These are phyloP conservation scores for Syncephalis plumigaleata DNA, from an alignment of 371 early-diverging fungal genomes.

Conservation along the genomic window DNA sequence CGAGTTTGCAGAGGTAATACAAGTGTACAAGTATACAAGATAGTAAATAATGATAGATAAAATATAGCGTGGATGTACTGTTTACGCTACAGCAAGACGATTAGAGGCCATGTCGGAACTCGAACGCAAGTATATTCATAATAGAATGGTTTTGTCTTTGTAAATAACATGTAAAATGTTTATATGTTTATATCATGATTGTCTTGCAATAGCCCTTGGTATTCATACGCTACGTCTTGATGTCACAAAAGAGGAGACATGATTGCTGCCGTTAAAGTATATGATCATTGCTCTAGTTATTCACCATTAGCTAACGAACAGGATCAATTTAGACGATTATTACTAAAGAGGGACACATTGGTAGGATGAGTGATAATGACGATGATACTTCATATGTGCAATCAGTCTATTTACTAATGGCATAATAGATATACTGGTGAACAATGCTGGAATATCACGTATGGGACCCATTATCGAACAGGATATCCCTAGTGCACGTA, in stretches of 20 bases:
- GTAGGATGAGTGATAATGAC: not conserved
- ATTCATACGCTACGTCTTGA: not conserved
- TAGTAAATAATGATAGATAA: not conserved
- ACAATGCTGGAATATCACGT: not conserved
- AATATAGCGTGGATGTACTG: not conserved
- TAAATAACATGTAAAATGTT: not conserved
- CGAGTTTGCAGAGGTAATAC: not conserved
- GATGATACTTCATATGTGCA: not conserved
- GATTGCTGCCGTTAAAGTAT: not conserved
- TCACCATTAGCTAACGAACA: not conserved
- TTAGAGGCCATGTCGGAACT: not conserved
- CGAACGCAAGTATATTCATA: too few relatives aligned
- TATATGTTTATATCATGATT: not conserved
- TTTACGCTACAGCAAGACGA: not conserved
- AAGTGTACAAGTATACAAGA: not conserved
- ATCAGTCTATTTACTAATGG: not conserved
- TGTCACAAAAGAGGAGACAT: not conserved
- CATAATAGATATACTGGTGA: slow-evolving; percentile 1
- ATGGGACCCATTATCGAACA: not conserved
- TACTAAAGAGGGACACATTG: not conserved
- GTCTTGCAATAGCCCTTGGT: not conserved
- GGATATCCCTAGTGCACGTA: not conserved
- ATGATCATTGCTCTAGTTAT: not conserved
- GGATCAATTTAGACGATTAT: not conserved
- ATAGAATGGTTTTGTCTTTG: too few relatives aligned